phyloP scores from a whole-genome alignment of 1,139 yeast species.

The Debaryomyces coudertii region DNA sequence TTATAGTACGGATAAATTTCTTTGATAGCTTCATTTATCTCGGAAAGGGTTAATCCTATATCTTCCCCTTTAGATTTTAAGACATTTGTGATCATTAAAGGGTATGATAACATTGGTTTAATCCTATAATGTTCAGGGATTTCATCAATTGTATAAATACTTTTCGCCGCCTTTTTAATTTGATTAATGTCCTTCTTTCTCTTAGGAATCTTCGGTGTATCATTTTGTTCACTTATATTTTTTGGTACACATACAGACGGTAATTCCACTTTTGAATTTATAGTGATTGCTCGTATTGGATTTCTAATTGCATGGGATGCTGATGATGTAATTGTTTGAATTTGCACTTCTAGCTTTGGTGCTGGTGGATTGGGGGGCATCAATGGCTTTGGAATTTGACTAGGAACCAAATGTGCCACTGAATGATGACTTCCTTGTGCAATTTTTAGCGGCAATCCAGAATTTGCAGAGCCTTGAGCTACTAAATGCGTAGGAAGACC shows the following conservation, averaged over 20 bases:
- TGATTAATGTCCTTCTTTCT: conserved; percentile 26
- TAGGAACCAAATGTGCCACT: conserved; percentile 7
- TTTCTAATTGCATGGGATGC: conserved; percentile 18
- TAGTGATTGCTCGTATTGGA: conserved; percentile 30
- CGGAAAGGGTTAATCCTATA: conserved; percentile 80
- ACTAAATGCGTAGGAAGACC: conserved; percentile 30
- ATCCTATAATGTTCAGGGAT: conserved; percentile 84
- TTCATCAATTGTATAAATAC: conserved; percentile 68
- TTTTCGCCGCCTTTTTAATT: conserved; percentile 51
- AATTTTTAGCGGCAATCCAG: conserved; percentile 21
- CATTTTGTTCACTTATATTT: conserved; percentile 34
- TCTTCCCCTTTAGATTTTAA: conserved; percentile 62
- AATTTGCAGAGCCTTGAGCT: conserved; percentile 12
- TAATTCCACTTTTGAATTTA: conserved; percentile 24
- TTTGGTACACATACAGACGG: conserved; percentile 40
- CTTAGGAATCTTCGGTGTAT: conserved; percentile 53
- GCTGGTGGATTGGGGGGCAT: conserved; percentile 35
- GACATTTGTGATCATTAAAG: conserved; percentile 78
- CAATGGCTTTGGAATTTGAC: conserved; percentile 18
- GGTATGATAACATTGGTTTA: conserved; percentile 81
- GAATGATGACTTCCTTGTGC: conserved; percentile 21
- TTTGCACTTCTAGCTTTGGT: conserved; percentile 44
- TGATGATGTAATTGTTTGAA: conserved; percentile 27
- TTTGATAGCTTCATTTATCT: conserved; percentile 82
- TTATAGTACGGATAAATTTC: conserved; percentile 88